Base-by-base conservation (phyloP, 2,329 filamentous ascomycete genomes). In the Fusarium buxicola region DNA sequence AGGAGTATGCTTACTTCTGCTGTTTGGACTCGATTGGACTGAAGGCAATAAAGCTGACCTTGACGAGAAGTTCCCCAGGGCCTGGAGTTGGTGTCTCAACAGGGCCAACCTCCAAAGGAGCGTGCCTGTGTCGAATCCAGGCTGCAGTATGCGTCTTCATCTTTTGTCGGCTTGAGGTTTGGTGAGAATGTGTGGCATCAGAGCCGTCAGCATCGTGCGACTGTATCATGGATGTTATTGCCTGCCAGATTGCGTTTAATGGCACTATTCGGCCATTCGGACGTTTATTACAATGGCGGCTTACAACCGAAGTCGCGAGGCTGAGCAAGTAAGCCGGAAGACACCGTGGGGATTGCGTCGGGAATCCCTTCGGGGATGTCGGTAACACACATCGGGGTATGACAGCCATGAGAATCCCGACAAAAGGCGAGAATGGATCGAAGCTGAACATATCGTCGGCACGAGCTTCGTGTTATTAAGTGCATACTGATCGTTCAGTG, bases 301-400 rank as follows among this genome's bases (percentile, higher is more conserved):
- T 12, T 11, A 31, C 28, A 6, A 15, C 41, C 41, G 41, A 45
- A 24, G 28, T 7, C 41, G 41, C 41, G 27, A 32, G 41, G 41
- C 41, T 45, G 41, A 32, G 41, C 30, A 45, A 15, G 41, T 45
- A 45, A 45, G 41, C 41, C 39, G 24, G 39, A 8, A 10, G 9
- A 11, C 5, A 8, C 2, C 3, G 27, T 11, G 58, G 38, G 58
- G 13, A 48, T 15, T 15, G 9, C n/a, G 10, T 44, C 60, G 60
- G 60, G 55, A 41, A 51, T 15, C 36, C 5, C 45, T 13, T 61
- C 60, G 60, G 60, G 45, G 27, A 64, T 8, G 16, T 12, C 4
- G 13, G 40, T 46, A 24, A 24, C 15, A 40, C 50, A 13, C n/a
- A 24, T 18, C n/a, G 10, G 9, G 1, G 21, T 10, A 9, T 8